These are phyloP conservation scores for Vigna unguiculata DNA, from an alignment of 306 rosid species.

Conservation along the genomic window DNA sequence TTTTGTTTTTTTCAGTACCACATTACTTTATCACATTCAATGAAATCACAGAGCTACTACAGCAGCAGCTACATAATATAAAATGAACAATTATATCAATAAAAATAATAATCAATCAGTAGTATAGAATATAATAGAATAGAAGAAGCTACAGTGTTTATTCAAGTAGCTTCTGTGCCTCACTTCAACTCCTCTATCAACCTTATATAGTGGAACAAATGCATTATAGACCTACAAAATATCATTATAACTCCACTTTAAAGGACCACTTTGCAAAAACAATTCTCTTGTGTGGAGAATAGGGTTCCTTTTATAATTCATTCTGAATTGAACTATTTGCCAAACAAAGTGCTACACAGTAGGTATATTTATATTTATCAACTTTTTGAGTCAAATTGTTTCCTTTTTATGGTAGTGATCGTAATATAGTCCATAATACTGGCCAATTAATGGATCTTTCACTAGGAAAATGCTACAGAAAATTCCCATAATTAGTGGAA, in stretches of 20 bases:
- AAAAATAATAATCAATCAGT: not conserved
- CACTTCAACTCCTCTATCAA: slow-evolving; percentile 12
- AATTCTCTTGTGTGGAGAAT: slow-evolving; percentile 32
- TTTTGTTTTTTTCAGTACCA: not conserved
- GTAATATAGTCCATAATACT: not conserved
- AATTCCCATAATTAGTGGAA: slow-evolving; percentile 19
- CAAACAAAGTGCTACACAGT: not conserved
- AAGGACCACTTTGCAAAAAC: slow-evolving; percentile 39
- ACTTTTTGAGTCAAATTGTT: slow-evolving; percentile 8
- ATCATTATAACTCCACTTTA: slow-evolving; percentile 41
- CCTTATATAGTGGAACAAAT: slow-evolving; percentile 37
- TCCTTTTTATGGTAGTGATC: slow-evolving; percentile 6
- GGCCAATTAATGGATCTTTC: not conserved
- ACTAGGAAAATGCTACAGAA: not conserved
- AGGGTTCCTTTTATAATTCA: slow-evolving; percentile 32
- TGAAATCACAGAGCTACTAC: not conserved
- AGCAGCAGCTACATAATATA: not conserved
- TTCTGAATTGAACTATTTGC: not conserved
- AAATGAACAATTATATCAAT: not conserved
- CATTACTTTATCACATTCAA: not conserved
- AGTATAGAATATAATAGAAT: not conserved
- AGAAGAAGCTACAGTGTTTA: slow-evolving; percentile 15
- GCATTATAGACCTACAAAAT: slow-evolving; percentile 4
- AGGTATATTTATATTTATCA: slow-evolving; percentile 38
- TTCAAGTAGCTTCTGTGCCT: not conserved